Evolutionary conservation across 352 stramenopile genomes (phyloP), one percentile per base, ranked within the genome.

Genomic region (Thalassiosira hispida): DNA sequence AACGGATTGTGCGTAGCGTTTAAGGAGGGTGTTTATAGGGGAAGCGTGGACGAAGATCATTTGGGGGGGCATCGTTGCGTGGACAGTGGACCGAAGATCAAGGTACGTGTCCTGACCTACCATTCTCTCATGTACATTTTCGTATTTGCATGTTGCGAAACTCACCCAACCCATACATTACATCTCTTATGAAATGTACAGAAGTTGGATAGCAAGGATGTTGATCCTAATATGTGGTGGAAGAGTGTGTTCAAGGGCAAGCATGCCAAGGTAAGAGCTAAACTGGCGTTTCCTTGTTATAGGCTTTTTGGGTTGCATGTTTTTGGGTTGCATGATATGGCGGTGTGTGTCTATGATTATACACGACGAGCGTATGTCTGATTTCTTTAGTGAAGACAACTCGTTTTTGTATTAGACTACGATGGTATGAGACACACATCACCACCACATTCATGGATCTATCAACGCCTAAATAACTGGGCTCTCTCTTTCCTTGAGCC

Each of bases 1-100:
- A 94, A 94, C 80, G 90, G 90, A 55, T 63, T 94, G 4, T 92
- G 86, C 62, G 81, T 94, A 6, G 76, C 61, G 9, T 92, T 94
- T 65, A 81, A 86, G 18, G 65, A 67, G 4, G 83, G 83, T 35
- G 60, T 92, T 11, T 94, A 92, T 84, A 78, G 86, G 35, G 90
- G 90, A 59, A 63, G 80, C 25, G 73, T 94, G 35, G 86, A 94
- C 66, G 59, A 90, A 35, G 69, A 81, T 66, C 84, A 93, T 71
- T 49, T 94, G 20, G 90, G 88, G 40, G 85, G 81, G 60, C 77
- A 82, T 56, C 77, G 73, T 25, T 25, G 56, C 27, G 52, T 62
- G 22, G 71, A 73, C 23, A n/a, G 18, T 2, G 53, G 49, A n/a
- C 31, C 40, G 12, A 67, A 68, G 35, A 25, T 14, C n/a, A 29